A percentile compares a stretch with the other conserved stretches of the same genome.
Conservation (phyloP, 441 rosid species). For the Flueggea neowawraea region DNA sequence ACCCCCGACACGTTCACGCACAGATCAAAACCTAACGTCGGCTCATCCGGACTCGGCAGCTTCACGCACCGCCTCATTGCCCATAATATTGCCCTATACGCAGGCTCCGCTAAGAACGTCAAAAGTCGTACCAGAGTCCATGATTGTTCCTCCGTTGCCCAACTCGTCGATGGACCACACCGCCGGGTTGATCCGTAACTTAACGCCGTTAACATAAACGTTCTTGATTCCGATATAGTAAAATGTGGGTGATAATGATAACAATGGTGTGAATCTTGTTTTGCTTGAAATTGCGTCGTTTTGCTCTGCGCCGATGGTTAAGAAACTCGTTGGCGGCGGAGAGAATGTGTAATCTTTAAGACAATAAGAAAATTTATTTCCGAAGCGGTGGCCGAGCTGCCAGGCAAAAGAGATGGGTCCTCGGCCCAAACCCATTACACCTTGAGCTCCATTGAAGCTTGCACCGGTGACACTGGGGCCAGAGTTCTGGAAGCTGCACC, state of each 20-base stretch:
- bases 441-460: slow-evolving; percentile 70
- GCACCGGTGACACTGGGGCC: slow-evolving; percentile 65
- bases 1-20: slow-evolving; percentile 62
- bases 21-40: slow-evolving; percentile 63
- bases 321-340: slow-evolving; percentile 81
- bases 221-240: slow-evolving; percentile 52
- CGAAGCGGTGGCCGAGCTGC: slow-evolving; percentile 72
- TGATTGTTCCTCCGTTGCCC: slow-evolving; percentile 84
- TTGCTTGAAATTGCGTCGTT: slow-evolving; percentile 15
- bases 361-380: slow-evolving; percentile 77
- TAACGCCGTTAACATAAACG: slow-evolving; percentile 41
- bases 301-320: slow-evolving; percentile 42
- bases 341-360: slow-evolving; percentile 72
- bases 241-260: slow-evolving; percentile 60
- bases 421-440: slow-evolving; percentile 82
- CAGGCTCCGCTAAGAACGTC: slow-evolving; percentile 46
- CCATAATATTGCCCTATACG: slow-evolving; percentile 43
- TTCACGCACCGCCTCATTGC: slow-evolving; percentile 38
- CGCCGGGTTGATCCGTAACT: slow-evolving; percentile 50
- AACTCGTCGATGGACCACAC: slow-evolving; percentile 61
- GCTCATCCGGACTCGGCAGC: slow-evolving; percentile 35
- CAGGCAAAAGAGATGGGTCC: slow-evolving; percentile 74
- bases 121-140: slow-evolving; percentile 81
- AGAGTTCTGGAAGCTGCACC: slow-evolving; percentile 71
- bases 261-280: slow-evolving; percentile 55